phyloP scores from a whole-genome alignment of 495 filamentous ascomycete species.

The Penicillium cinerascens region DNA sequence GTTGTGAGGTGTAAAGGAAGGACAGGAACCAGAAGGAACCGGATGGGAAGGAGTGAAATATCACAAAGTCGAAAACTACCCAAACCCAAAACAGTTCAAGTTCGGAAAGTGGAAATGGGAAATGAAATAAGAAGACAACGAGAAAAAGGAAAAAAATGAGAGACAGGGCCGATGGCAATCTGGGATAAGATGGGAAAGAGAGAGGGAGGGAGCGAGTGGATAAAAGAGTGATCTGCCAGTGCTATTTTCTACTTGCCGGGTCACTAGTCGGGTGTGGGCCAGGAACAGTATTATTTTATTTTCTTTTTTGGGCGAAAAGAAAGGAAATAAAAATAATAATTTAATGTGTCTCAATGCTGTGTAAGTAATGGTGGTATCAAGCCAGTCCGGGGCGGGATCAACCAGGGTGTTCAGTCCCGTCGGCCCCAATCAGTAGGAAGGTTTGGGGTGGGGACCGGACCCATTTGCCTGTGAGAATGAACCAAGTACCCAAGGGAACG shows the following conservation, averaged over 20 bases:
- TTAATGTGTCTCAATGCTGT: slow-evolving; percentile 7
- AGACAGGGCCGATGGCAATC: slow-evolving; percentile 30
- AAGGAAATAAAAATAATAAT: slow-evolving; percentile 1
- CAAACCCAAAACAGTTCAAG: slow-evolving; percentile 26
- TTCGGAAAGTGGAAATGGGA: slow-evolving; percentile 24
- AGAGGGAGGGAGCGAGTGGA: slow-evolving; percentile 28
- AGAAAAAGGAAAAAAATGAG: slow-evolving; percentile 34
- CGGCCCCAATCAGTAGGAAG: neutral
- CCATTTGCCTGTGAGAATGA: neutral
- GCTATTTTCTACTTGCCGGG: slow-evolving; percentile 35
- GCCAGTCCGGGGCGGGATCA: slow-evolving; percentile 28
- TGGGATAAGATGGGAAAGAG: slow-evolving; percentile 21
- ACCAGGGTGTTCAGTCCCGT: slow-evolving; percentile 15
- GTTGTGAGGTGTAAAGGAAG: slow-evolving; percentile 22
- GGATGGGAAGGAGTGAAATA: slow-evolving; percentile 25
- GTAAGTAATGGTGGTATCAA: slow-evolving; percentile 15
- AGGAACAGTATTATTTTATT: slow-evolving; percentile 16
- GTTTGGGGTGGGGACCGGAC: neutral
- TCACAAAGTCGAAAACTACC: slow-evolving; percentile 24
- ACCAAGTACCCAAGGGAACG: slow-evolving; percentile 5
- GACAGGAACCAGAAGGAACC: slow-evolving; percentile 33
- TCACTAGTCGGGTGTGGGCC: slow-evolving; percentile 35
- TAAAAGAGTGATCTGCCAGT: slow-evolving; percentile 45
- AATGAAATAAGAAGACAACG: slow-evolving; percentile 23
- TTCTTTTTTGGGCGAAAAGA: neutral